phyloP scores from a whole-genome alignment of 108 stramenopile species.

The Phaeodactylum tricornutum region DNA sequence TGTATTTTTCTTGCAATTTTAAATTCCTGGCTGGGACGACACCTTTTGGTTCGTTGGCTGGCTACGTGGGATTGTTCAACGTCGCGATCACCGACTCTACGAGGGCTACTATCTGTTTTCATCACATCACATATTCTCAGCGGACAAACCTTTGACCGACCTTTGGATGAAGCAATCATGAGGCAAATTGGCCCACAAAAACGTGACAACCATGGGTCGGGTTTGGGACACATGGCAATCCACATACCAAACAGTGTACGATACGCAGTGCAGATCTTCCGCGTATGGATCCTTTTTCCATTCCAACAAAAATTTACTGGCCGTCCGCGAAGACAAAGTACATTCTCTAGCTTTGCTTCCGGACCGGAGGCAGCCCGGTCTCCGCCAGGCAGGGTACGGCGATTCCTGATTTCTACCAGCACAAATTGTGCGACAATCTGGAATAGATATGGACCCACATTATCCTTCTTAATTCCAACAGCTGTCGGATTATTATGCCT shows the following conservation, averaged over 20 bases:
- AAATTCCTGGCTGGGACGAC: slow-evolving; percentile 19
- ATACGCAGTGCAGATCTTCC: background rate
- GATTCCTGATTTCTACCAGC: too few species aligned
- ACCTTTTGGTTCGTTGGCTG: slow-evolving; percentile 23
- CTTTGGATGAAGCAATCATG: slow-evolving; percentile 1
- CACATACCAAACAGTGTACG: background rate
- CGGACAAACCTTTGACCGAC: slow-evolving; percentile 41
- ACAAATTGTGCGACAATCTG: too few species aligned
- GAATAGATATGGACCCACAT: too few species aligned
- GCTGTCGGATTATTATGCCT: too few species aligned
- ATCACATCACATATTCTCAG: slow-evolving; percentile 14
- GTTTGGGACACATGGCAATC: background rate
- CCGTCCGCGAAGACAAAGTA: background rate
- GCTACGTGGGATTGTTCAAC: slow-evolving; percentile 18
- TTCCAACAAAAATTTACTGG: too few species aligned
- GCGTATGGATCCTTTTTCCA: too few species aligned
- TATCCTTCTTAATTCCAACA: too few species aligned
- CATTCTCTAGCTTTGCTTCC: background rate
- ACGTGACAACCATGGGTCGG: background rate
- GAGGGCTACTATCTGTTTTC: slow-evolving; percentile 13
- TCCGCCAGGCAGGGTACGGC: too few species aligned
- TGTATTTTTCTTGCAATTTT: slow-evolving; percentile 5
- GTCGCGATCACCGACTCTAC: slow-evolving; percentile 8
- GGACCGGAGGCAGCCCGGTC: too few species aligned
- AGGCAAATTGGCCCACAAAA: background rate